Evolutionary conservation across 352 stramenopile genomes (phyloP).

Genomic region (Phytophthora boehmeriae): DNA sequence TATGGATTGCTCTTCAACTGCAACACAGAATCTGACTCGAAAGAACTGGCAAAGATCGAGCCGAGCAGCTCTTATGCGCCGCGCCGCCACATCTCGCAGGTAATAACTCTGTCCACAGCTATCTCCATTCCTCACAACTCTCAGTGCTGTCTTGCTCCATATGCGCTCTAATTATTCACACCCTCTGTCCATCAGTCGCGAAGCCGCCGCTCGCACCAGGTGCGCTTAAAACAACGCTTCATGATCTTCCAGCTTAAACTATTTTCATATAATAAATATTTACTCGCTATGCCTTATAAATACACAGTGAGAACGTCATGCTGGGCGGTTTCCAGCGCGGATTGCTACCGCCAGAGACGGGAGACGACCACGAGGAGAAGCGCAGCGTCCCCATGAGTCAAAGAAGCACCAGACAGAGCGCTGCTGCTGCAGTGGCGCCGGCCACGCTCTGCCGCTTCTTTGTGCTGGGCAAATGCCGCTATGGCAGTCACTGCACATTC

Average conservation of each 20-base stretch:
- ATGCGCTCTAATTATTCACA: neutral
- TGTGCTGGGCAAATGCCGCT: constrained; percentile 78
- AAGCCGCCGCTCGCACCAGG: constrained; percentile 17
- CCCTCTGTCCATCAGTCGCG: constrained; percentile 9
- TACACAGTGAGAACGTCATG: neutral
- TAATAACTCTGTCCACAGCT: neutral
- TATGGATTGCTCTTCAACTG: too few species aligned
- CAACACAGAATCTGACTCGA: constrained; percentile 22
- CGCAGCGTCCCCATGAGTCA: neutral
- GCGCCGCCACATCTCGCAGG: constrained; percentile 25
- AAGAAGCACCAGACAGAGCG: neutral
- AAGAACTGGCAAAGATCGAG: constrained; percentile 9
- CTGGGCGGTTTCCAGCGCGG: constrained; percentile 21
- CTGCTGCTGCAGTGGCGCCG: constrained; percentile 19
- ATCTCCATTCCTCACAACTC: neutral
- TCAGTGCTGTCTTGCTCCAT: neutral
- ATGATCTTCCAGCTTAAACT: too few species aligned
- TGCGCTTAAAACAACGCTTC: constrained; percentile 6
- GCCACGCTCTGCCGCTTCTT: constrained; percentile 73
- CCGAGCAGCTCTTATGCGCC: constrained; percentile 15
- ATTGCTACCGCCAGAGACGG: constrained; percentile 9
- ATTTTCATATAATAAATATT: too few species aligned
- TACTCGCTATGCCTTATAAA: too few species aligned
- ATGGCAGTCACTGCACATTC: constrained; percentile 76
- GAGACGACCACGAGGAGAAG: constrained; percentile 26